Evolutionary conservation across 495 filamentous ascomycete genomes (phyloP).

Genomic region (Aspergillus incahuasiensis): DNA sequence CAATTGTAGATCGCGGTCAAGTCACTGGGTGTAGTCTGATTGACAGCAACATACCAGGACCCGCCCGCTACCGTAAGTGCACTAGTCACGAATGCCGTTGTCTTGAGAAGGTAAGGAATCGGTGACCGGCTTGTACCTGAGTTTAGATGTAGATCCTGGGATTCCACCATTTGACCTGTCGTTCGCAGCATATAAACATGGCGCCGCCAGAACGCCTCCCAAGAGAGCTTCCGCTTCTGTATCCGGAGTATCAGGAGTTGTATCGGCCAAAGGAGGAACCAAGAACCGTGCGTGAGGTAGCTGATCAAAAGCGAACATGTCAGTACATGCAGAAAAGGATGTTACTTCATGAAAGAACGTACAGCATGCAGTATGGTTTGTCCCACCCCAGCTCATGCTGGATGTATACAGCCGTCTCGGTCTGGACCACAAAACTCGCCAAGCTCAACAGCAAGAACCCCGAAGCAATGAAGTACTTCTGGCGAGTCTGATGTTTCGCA

Average conservation of each 20-base stretch:
- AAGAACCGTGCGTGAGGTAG: slow-evolving; percentile 91
- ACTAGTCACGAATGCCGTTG: slow-evolving; percentile 75
- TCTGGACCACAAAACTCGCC: slow-evolving; percentile 81
- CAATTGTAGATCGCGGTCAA: slow-evolving; percentile 99
- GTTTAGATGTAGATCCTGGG: slow-evolving; percentile 56
- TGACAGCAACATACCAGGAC: slow-evolving; percentile 95
- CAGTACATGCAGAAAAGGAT: too few relatives aligned
- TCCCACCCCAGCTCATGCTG: slow-evolving; percentile 85
- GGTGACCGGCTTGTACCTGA: slow-evolving; percentile 51
- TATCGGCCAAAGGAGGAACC: slow-evolving; percentile 79
- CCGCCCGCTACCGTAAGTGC: slow-evolving; percentile 84
- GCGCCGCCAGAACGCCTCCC: slow-evolving; percentile 81
- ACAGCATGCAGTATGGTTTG: slow-evolving; percentile 98
- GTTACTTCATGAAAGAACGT: too few relatives aligned
- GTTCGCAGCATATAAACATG: slow-evolving; percentile 69
- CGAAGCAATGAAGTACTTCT: slow-evolving; percentile 80
- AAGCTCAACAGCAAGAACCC: slow-evolving; percentile 78
- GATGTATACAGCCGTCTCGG: slow-evolving; percentile 90
- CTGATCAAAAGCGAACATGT: too few relatives aligned
- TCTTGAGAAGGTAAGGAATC: slow-evolving; percentile 67
- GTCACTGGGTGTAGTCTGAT: slow-evolving; percentile 85
- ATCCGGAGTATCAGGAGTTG: slow-evolving; percentile 77
- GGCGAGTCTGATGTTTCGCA: slow-evolving; percentile 58
- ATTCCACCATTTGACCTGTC: slow-evolving; percentile 83
- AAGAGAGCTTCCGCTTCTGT: slow-evolving; percentile 66